A percentile compares a stretch with the other conserved stretches of the same genome.
Evolutionary conservation across 2,329 filamentous ascomycete genomes (phyloP).

Genomic region (Colletotrichum sp.): DNA sequence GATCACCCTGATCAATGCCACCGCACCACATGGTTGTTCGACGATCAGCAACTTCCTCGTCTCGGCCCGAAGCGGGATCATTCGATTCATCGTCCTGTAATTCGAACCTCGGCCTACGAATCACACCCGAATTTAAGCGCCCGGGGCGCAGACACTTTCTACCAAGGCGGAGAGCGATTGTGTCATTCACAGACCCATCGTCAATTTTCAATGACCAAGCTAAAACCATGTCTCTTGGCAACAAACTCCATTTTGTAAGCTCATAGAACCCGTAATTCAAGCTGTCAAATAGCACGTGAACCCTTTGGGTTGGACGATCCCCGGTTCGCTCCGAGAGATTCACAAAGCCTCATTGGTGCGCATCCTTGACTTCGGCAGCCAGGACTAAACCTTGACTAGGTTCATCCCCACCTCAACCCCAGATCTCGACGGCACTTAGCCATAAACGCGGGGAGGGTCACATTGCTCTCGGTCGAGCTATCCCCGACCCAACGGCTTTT

Average conservation of each 20-base stretch:
- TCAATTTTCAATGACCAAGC: not conserved
- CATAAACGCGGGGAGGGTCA: constrained; percentile 1
- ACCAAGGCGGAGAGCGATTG: not conserved
- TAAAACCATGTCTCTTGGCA: not conserved
- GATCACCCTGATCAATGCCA: not conserved
- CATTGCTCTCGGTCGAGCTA: constrained; percentile 6
- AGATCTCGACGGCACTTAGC: constrained; percentile 13
- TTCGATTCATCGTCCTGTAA: not conserved
- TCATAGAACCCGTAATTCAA: not conserved
- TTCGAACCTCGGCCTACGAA: not conserved
- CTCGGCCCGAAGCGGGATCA: not conserved
- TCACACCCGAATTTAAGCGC: not conserved
- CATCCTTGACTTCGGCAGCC: not conserved
- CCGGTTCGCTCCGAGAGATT: not conserved
- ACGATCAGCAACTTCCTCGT: not conserved
- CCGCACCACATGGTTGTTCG: not conserved
- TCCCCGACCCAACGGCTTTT: constrained; percentile 6
- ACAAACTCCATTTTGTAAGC: not conserved
- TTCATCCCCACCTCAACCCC: constrained; percentile 10
- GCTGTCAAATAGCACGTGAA: constrained; percentile 5
- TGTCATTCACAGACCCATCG: not conserved
- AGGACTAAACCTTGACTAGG: not conserved
- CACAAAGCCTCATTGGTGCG: constrained; percentile 3
- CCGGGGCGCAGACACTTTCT: not conserved
- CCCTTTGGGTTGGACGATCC: not conserved